Evolutionary conservation across 345 rosid species (phyloP).

Genomic region (Acer saccharum): DNA sequence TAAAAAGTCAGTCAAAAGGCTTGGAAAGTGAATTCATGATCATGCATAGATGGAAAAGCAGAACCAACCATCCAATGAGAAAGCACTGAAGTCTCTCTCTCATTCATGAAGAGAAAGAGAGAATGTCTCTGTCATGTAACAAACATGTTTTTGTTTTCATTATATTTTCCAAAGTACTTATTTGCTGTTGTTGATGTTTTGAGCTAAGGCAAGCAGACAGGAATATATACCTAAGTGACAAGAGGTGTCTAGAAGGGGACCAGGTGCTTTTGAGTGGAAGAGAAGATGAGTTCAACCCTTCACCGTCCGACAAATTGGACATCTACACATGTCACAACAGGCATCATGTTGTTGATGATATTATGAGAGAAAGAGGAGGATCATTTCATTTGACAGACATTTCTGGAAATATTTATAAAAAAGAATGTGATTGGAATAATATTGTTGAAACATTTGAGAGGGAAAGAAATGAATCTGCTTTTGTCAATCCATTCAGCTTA

Average conservation of each 20-base stretch:
- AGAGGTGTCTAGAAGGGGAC: conserved; percentile 26
- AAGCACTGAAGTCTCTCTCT: background rate
- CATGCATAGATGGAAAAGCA: background rate
- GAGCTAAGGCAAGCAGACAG: conserved; percentile 21
- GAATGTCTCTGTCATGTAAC: conserved; percentile 15
- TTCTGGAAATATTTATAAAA: background rate
- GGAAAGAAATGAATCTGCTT: background rate
- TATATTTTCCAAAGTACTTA: conserved; percentile 9
- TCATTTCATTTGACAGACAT: conserved; percentile 3
- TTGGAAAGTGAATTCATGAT: background rate
- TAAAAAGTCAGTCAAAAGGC: background rate
- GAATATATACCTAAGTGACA: conserved; percentile 26
- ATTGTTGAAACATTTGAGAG: background rate
- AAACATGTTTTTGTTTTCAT: conserved; percentile 14
- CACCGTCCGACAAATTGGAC: conserved; percentile 16
- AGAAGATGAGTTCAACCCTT: background rate
- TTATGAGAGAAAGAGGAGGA: background rate
- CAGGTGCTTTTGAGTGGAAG: conserved; percentile 14
- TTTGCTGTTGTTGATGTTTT: conserved; percentile 18
- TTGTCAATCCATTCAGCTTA: background rate
- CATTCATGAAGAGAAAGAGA: conserved; percentile 5
- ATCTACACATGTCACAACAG: conserved; percentile 14
- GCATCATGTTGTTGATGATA: background rate
- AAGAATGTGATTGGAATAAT: background rate
- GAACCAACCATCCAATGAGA: background rate